A percentile compares a stretch with the other conserved stretches of the same genome.
Evolutionary conservation across 306 rosid genomes (phyloP).

Genomic region (Lupinus albus): DNA sequence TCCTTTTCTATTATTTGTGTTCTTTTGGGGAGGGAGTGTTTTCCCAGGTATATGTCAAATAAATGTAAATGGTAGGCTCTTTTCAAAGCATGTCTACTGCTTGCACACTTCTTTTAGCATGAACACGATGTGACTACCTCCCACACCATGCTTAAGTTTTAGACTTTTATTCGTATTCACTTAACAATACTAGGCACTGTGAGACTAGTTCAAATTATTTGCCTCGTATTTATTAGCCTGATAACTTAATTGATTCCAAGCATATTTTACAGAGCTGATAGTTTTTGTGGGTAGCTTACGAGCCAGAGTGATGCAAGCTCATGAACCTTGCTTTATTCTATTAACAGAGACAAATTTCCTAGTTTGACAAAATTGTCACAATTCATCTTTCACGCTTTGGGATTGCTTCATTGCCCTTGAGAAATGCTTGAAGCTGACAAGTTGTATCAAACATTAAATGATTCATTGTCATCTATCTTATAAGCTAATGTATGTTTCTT

Average conservation of each 20-base stretch:
- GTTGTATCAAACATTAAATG: slow-evolving; percentile 19
- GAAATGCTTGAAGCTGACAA: slow-evolving; percentile 20
- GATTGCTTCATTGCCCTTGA: slow-evolving; percentile 12
- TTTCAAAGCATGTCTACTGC: slow-evolving; percentile 19
- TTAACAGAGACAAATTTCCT: slow-evolving; percentile 17
- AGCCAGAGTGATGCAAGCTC: slow-evolving; percentile 13
- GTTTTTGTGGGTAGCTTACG: neutral
- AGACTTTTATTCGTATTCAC: neutral
- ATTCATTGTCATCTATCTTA: neutral
- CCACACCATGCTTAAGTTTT: neutral
- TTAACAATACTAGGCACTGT: slow-evolving; percentile 8
- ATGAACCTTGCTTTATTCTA: slow-evolving; percentile 15
- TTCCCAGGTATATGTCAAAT: neutral
- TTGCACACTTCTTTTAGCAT: slow-evolving; percentile 17
- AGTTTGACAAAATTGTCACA: slow-evolving; percentile 17
- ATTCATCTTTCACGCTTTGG: neutral
- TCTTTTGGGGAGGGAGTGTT: neutral
- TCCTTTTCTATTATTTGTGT: neutral
- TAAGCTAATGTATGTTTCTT: slow-evolving; percentile 20
- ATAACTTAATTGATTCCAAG: neutral
- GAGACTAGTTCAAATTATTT: neutral
- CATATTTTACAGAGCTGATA: neutral
- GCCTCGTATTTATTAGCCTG: slow-evolving; percentile 12
- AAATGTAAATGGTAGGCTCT: slow-evolving; percentile 22
- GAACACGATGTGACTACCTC: neutral